These are phyloP conservation scores for Aureobasidium vineae DNA, from an alignment of 2,329 filamentous ascomycete genomes.

Conservation along the genomic window DNA sequence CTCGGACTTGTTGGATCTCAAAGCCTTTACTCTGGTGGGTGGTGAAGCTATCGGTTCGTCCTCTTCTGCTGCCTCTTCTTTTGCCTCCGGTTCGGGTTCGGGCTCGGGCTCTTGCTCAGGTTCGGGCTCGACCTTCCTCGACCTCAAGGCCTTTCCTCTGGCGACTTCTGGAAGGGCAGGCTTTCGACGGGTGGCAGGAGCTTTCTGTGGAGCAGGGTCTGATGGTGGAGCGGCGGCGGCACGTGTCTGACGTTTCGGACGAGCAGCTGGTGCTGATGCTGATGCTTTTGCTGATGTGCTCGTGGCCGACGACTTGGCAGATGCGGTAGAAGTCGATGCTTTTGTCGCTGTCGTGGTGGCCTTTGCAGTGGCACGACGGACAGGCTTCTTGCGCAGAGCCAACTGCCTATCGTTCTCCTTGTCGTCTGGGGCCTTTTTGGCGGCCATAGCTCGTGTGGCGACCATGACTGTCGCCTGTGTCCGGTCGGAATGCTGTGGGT, in stretches of 20 bases:
- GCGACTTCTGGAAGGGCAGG: constrained; percentile 16
- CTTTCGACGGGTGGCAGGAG: constrained; percentile 3
- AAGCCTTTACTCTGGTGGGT: background rate
- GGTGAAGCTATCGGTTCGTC: background rate
- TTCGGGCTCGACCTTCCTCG: background rate
- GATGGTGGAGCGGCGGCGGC: background rate
- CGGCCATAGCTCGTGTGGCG: constrained; percentile 39
- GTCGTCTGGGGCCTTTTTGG: constrained; percentile 33
- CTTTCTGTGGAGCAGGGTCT: constrained; percentile 1
- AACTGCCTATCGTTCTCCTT: constrained; percentile 28
- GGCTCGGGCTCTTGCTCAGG: background rate
- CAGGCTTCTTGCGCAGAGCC: constrained; percentile 38
- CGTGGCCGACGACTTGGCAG: background rate
- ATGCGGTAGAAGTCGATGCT: constrained; percentile 4
- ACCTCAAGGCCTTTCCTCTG: background rate
- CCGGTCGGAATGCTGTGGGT: background rate
- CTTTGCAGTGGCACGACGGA: constrained; percentile 36
- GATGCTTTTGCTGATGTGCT: constrained; percentile 20
- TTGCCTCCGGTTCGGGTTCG: background rate
- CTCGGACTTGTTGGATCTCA: background rate
- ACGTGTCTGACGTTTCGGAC: constrained; percentile 27
- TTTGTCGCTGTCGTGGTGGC: constrained; percentile 20
- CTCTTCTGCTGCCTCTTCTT: background rate
- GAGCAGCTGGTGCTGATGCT: constrained; percentile 14
- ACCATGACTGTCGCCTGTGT: constrained; percentile 35